Evolutionary conservation across 257 asterid species (phyloP).

Genomic region (Capsicum chinense): DNA sequence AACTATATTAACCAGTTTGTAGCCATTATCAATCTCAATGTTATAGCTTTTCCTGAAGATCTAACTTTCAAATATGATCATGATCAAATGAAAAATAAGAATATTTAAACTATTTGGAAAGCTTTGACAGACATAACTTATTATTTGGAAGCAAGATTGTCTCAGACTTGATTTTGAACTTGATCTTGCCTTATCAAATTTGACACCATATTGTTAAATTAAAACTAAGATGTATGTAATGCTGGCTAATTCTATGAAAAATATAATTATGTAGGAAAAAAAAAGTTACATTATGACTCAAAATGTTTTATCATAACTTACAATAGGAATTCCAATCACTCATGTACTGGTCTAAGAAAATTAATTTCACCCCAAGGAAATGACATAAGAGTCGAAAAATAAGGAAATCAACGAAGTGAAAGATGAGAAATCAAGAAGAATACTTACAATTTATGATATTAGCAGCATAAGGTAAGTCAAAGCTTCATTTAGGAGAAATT

Average conservation of each 20-base stretch:
- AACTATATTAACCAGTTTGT: neutral
- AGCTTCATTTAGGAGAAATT: neutral
- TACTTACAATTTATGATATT: neutral
- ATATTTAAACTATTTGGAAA: neutral
- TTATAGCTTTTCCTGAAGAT: neutral
- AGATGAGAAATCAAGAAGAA: neutral
- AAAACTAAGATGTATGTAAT: neutral
- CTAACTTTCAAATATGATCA: neutral
- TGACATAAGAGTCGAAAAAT: neutral
- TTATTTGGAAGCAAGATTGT: neutral
- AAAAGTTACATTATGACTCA: neutral
- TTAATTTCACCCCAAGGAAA: neutral
- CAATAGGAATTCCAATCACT: neutral
- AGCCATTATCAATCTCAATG: neutral
- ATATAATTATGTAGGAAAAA: neutral
- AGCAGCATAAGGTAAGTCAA: conserved; percentile 8
- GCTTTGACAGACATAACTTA: neutral
- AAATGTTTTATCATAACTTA: neutral
- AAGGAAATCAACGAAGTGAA: neutral
- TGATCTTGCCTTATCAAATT: neutral
- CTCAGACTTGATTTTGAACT: neutral
- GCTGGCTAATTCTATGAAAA: neutral
- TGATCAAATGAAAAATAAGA: neutral
- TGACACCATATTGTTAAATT: neutral
- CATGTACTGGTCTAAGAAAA: conserved; percentile 1